Evolutionary conservation across 2,329 filamentous ascomycete genomes (phyloP), one percentile per base, ranked within the genome.

Genomic region (Fusarium napiforme): DNA sequence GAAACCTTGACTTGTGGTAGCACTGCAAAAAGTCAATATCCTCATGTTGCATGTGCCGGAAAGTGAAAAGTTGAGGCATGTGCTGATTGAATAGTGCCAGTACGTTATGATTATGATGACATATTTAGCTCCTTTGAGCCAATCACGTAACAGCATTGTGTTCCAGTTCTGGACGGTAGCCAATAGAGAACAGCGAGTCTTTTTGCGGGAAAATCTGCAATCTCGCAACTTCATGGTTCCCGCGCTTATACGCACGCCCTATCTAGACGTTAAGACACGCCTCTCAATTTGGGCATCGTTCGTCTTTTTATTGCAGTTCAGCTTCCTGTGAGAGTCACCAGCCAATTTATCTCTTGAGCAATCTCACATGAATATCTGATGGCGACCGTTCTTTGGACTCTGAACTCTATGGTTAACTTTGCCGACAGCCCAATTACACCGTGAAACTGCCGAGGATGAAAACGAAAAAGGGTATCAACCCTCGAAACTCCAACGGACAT

Each of bases 21-120:
- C 39, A 43, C 39, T 16, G 40, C 23, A 49, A 34, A 60, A 68
- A 57, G 28, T 64, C 28, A 64, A 64, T 37, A 64, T 39, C 34
- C 50, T 60, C 42, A 46, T 57, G 56, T 46, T 63, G 42, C 45
- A 74, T 40, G 34, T 36, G 72, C 61, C 61, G 42, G 56, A 64
- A 52, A 52, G 50, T 60, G 37, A 37, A 58, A 39, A 32, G 60
- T 64, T 36, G 49, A 72, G 49, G 61, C 74, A 76, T 77, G 73
- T 76, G 73, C 63, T 67, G 60, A 74, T 73, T 46, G 66, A 70
- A 75, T 74, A 72, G 66, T 57, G 52, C 45, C 50, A 58, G 47
- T 58, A 49, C 50, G 23, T 66, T 70, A 53, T 73, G 69, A 75
- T 75, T 74, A 75, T 75, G 74, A 74, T 77, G 74, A 76, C 74